phyloP scores from a whole-genome alignment of 371 early-diverging fungal genomes.

The Mortierella sp. region DNA sequence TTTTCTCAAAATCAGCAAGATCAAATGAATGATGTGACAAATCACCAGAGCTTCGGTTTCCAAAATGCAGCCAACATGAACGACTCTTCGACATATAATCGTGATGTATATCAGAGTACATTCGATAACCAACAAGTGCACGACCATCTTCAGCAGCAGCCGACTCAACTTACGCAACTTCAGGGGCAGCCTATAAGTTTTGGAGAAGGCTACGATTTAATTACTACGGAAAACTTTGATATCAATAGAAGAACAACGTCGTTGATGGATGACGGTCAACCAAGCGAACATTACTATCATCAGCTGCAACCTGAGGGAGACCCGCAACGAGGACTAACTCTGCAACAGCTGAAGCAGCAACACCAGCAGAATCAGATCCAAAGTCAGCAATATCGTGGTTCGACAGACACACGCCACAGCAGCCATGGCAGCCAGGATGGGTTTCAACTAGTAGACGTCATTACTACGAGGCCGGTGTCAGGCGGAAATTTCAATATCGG shows the following conservation, averaged over 20 bases:
- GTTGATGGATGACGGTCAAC: neutral
- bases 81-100: neutral
- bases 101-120: slow-evolving; percentile 3
- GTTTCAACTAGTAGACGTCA: slow-evolving; percentile 38
- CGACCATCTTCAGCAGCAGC: slow-evolving; percentile 13
- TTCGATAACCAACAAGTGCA: slow-evolving; percentile 16
- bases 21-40: slow-evolving; percentile 5
- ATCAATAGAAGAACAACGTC: neutral
- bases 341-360: slow-evolving; percentile 48
- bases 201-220: slow-evolving; percentile 52
- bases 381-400: slow-evolving; percentile 18
- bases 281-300: slow-evolving; percentile 6
- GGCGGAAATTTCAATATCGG: slow-evolving; percentile 8
- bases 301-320: slow-evolving; percentile 30
- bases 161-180: slow-evolving; percentile 19
- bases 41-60: slow-evolving; percentile 16
- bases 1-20: slow-evolving; percentile 23
- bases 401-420: slow-evolving; percentile 27
- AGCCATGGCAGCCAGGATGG: slow-evolving; percentile 41
- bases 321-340: slow-evolving; percentile 23
- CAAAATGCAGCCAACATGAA: neutral
- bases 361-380: slow-evolving; percentile 27
- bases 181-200: slow-evolving; percentile 25
- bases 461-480: slow-evolving; percentile 50
- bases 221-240: slow-evolving; percentile 11